phyloP scores from a whole-genome alignment of 2,329 filamentous ascomycete genomes.

The Colletotrichum tanaceti region DNA sequence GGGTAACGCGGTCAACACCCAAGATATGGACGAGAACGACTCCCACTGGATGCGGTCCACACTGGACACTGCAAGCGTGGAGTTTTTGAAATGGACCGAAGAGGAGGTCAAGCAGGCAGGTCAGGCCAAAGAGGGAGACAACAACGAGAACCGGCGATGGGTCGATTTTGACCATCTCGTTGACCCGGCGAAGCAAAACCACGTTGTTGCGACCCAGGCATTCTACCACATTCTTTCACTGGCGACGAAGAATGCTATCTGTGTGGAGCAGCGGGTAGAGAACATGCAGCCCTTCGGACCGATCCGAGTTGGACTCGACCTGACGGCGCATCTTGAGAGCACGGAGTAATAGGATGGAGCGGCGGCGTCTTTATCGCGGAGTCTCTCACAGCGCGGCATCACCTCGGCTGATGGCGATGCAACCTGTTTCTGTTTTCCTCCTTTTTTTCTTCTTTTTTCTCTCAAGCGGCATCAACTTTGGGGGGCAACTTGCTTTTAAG shows the following conservation, averaged over 20 bases:
- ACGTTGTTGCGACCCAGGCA: constrained; percentile 76
- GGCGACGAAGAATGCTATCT: constrained; percentile 72
- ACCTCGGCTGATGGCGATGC: background rate
- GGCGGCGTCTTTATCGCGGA: constrained; percentile 5
- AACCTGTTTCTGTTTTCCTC: no score
- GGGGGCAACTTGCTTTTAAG: constrained; percentile 15
- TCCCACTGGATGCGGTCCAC: constrained; percentile 50
- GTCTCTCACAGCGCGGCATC: constrained; percentile 7
- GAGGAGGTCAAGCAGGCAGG: constrained; percentile 51
- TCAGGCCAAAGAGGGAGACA: constrained; percentile 46
- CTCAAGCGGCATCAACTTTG: no score
- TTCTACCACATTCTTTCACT: constrained; percentile 80
- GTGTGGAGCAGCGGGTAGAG: constrained; percentile 68
- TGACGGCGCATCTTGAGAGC: constrained; percentile 14
- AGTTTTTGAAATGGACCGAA: constrained; percentile 60
- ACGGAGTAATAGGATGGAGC: background rate
- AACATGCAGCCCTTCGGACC: constrained; percentile 56
- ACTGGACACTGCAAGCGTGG: constrained; percentile 58
- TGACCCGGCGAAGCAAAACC: constrained; percentile 63
- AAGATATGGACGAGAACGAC: constrained; percentile 41
- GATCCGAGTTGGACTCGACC: constrained; percentile 56
- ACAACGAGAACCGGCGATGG: constrained; percentile 53
- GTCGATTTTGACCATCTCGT: constrained; percentile 79
- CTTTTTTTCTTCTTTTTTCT: no score
- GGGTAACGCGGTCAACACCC: constrained; percentile 38